These are phyloP conservation scores for Ricinus communis DNA, from an alignment of 345 rosid genomes.

Conservation along the genomic window DNA sequence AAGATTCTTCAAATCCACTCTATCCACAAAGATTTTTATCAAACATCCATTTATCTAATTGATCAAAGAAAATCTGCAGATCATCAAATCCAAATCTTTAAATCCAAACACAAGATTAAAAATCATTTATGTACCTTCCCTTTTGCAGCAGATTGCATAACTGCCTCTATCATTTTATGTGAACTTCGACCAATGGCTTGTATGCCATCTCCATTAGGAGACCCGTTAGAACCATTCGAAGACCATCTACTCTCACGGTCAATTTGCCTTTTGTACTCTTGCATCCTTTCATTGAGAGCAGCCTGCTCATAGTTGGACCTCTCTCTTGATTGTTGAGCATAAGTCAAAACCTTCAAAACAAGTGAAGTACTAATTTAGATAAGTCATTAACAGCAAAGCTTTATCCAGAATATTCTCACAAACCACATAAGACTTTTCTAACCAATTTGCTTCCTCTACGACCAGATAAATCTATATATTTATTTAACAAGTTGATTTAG, in stretches of 20 bases:
- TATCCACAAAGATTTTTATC: neutral
- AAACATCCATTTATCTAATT: too few species aligned
- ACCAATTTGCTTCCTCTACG: neutral
- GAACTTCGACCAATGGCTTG: slow-evolving; percentile 97
- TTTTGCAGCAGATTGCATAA: slow-evolving; percentile 96
- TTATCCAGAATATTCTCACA: neutral
- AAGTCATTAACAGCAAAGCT: slow-evolving; percentile 7
- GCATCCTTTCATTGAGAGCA: slow-evolving; percentile 94
- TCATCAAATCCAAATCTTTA: neutral
- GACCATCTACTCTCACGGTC: slow-evolving; percentile 88
- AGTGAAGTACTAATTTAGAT: neutral
- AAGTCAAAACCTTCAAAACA: slow-evolving; percentile 75
- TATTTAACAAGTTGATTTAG: too few species aligned
- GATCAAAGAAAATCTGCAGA: neutral
- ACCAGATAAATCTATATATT: slow-evolving; percentile 4
- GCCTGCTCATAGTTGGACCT: slow-evolving; percentile 96
- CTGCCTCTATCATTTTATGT: slow-evolving; percentile 97
- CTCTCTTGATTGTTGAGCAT: slow-evolving; percentile 95
- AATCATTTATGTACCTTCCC: slow-evolving; percentile 67
- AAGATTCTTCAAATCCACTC: neutral
- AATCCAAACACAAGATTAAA: slow-evolving; percentile 11
- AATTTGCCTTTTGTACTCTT: slow-evolving; percentile 91
- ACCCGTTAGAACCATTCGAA: slow-evolving; percentile 82
- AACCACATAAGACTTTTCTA: neutral
- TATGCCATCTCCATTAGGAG: slow-evolving; percentile 96